phyloP scores from a whole-genome alignment of 225 moss, liverwort and hornwort genomes.

The Bryoerythrophyllum caledonicum region DNA sequence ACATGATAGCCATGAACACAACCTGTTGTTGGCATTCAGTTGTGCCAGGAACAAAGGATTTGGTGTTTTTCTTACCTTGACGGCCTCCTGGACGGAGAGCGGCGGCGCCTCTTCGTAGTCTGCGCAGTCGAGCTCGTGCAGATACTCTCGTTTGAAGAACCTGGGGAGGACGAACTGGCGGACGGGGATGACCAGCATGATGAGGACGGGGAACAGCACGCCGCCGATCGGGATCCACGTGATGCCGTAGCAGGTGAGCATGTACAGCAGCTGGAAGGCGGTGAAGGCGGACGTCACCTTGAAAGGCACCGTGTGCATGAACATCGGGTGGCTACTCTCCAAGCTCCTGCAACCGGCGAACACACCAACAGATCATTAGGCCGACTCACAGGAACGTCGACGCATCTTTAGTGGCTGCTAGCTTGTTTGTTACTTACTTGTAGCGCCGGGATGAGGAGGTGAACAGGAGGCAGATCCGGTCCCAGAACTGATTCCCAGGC shows the following conservation, averaged over 20 bases:
- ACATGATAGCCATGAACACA: too few relatives aligned
- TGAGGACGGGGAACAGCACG: slow-evolving; percentile 71
- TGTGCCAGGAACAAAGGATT: not conserved
- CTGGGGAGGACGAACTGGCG: slow-evolving; percentile 67
- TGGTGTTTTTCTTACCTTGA: slow-evolving; percentile 20
- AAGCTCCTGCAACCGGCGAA: slow-evolving; percentile 44
- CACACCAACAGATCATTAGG: not conserved
- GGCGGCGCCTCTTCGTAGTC: slow-evolving; percentile 71
- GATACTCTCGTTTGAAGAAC: slow-evolving; percentile 46
- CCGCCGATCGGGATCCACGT: slow-evolving; percentile 83
- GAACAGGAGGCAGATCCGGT: slow-evolving; percentile 64
- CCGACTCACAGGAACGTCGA: not conserved
- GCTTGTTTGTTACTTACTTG: slow-evolving; percentile 38
- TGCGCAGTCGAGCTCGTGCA: slow-evolving; percentile 70
- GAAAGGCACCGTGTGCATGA: slow-evolving; percentile 75
- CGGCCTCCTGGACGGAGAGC: slow-evolving; percentile 34
- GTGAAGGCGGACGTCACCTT: slow-evolving; percentile 64
- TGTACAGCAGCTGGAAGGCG: slow-evolving; percentile 66
- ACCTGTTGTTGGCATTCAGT: not conserved
- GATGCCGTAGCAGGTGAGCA: slow-evolving; percentile 70
- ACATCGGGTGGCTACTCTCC: slow-evolving; percentile 50
- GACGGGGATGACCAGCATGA: slow-evolving; percentile 71
- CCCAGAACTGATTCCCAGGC: slow-evolving; percentile 89
- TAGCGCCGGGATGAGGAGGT: slow-evolving; percentile 54
- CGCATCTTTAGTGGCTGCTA: too few relatives aligned